Base-by-base conservation (phyloP, 805 yeast species). In the Candida hungchunana region DNA sequence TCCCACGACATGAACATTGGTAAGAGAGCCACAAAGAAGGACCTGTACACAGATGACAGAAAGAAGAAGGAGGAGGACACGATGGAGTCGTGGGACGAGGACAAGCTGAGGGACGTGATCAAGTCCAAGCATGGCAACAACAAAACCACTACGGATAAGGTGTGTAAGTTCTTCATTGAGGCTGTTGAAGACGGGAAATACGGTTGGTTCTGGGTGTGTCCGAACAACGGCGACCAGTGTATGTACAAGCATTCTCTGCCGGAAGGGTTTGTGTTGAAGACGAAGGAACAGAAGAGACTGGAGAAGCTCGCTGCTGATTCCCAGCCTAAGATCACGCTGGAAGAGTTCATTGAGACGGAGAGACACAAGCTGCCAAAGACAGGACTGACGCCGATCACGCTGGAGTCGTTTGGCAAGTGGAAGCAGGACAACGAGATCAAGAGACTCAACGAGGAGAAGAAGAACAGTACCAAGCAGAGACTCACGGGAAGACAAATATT, bases 181-280 rank as follows among this genome's bases (percentile, higher is more conserved):
- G 97, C 98, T 0, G 97, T 93, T 39, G 99, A 93, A 58, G 87
- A 88, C 56, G 93, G 90, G 40, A 90, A 90, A 58, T 93, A 93
- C 59, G 98, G 98, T 56, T 93, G 98, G 98, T 89, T 93, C 64
- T 93, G 98, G 98, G 71, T 74, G 15, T 93, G 98, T 68, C 98
- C 98, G 18, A 86, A 86, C 50, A 89, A 90, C 26, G 97, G 96
- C 47, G 77, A 82, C 43, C 82, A 77, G 42, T 93, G 99, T 75
- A 90, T 82, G 69, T 93, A 93, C 67, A 80, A 77, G 62, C 99
- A 93, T 63, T 83, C 97, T 7, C 71, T 93, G 55, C 99, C 99
- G 26, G 89, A 94, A 31, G 99, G 98, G 1, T 94, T 88, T 62
- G 94, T 86, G 40, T 75, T 93, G 65, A 93, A 93, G 71, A 94